Conservation (phyloP, 257 asterid species). For the Rauvolfia tetraphylla region DNA sequence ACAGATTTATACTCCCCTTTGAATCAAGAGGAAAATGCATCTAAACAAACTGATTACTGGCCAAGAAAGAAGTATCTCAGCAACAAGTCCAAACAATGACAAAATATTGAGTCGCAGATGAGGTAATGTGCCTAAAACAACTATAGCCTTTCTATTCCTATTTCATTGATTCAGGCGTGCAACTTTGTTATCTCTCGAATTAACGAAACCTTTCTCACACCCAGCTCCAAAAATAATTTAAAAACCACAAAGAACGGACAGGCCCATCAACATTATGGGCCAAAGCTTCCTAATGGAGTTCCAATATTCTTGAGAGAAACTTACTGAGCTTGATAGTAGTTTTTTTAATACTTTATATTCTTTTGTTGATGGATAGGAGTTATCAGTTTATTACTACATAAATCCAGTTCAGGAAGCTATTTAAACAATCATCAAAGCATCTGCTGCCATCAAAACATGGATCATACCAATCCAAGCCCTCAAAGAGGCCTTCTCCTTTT, state of each 20-base stretch:
- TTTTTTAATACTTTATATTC: neutral
- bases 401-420: neutral
- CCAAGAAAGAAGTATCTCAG: neutral
- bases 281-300: neutral
- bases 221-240: neutral
- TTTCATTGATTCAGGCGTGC: neutral
- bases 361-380: neutral
- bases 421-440: neutral
- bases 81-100: no score
- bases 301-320: neutral
- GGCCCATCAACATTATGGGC: neutral
- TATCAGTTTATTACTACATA: neutral
- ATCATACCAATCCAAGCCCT: constrained; percentile 86
- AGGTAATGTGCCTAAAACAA: no score
- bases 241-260: neutral
- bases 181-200: neutral
- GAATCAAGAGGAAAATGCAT: neutral
- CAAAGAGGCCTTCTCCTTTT: constrained; percentile 94
- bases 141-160: neutral
- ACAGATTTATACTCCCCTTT: neutral
- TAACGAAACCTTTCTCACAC: neutral
- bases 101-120: neutral
- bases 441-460: neutral
- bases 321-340: neutral
- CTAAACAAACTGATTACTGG: neutral